Percentiles rank a stretch among this genome's conserved stretches.
Conservation (phyloP, 192 early-diverging fungal genomes). For the Umbelopsis ramanniana region DNA sequence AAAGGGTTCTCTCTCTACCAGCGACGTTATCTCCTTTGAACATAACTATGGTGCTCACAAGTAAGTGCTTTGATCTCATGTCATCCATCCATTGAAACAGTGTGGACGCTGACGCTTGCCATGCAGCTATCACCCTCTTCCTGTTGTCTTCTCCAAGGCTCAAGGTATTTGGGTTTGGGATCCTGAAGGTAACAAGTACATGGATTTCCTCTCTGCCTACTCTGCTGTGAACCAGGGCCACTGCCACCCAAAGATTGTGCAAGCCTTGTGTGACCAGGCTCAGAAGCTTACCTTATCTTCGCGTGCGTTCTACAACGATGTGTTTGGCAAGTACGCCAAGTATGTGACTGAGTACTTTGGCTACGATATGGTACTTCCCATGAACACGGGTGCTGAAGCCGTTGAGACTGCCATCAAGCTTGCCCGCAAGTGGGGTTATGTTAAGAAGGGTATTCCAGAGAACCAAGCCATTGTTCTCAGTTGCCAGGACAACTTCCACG, state of each 20-base stretch:
- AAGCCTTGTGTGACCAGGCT: conserved; percentile 90
- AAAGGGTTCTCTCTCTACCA: conserved; percentile 29
- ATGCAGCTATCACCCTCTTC: conserved; percentile 93
- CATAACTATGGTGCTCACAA: conserved; percentile 94
- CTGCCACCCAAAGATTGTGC: conserved; percentile 94
- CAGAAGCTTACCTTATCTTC: conserved; percentile 84
- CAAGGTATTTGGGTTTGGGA: conserved; percentile 94
- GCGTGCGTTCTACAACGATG: conserved; percentile 96
- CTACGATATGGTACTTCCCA: conserved; percentile 97
- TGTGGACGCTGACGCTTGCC: neutral
- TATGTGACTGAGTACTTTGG: conserved; percentile 94
- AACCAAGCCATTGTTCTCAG: conserved; percentile 85
- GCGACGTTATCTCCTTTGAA: conserved; percentile 74
- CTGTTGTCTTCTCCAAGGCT: conserved; percentile 87
- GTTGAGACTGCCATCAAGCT: conserved; percentile 99
- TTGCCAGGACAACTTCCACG: conserved; percentile 93
- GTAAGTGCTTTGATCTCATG: conserved; percentile 41
- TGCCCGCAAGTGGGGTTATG: conserved; percentile 95
- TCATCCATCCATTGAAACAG: too few species aligned
- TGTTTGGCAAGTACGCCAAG: conserved; percentile 88
- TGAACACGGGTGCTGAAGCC: conserved; percentile 99
- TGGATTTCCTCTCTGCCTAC: conserved; percentile 89
- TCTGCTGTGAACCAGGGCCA: conserved; percentile 92
- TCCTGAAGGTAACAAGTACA: conserved; percentile 85
- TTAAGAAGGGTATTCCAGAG: conserved; percentile 85